Evolutionary conservation across 2,329 filamentous ascomycete genomes (phyloP).

Genomic region (Ophiostoma quercus): DNA sequence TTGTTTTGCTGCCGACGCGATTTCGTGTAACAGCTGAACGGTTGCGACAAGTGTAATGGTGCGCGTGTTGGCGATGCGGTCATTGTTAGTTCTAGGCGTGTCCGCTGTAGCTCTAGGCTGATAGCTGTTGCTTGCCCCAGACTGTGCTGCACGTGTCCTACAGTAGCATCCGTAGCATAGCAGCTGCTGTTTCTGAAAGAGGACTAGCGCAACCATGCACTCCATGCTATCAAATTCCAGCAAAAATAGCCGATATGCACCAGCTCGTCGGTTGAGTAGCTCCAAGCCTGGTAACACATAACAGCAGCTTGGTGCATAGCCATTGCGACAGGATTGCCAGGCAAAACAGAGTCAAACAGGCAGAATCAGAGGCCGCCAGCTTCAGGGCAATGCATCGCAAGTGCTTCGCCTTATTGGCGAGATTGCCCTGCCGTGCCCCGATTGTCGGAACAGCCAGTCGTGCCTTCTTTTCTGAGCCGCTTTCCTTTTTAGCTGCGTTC

Average conservation of each 20-base stretch:
- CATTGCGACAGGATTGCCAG: not conserved
- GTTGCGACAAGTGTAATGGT: not conserved
- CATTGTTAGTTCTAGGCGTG: not conserved
- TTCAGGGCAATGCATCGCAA: too few species aligned
- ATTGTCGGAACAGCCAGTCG: conserved; percentile 1
- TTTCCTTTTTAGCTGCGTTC: not conserved
- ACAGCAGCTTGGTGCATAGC: not conserved
- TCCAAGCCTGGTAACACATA: not conserved
- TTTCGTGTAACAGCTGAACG: not conserved
- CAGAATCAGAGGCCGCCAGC: not conserved
- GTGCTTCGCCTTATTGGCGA: not conserved
- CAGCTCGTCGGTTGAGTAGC: not conserved
- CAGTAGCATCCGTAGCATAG: not conserved
- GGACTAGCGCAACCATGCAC: conserved; percentile 11
- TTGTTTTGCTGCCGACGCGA: not conserved
- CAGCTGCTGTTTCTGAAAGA: conserved; percentile 42
- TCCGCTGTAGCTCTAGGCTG: not conserved
- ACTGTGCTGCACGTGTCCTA: not conserved
- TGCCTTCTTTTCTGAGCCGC: not conserved
- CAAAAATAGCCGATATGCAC: conserved; percentile 6
- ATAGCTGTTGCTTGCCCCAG: not conserved
- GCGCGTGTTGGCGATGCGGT: not conserved
- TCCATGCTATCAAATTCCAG: conserved; percentile 3
- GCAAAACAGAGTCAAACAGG: not conserved
- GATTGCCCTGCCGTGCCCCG: not conserved